Conservation (phyloP, 2,329 filamentous ascomycete genomes). For the Venturia aucupariae region DNA sequence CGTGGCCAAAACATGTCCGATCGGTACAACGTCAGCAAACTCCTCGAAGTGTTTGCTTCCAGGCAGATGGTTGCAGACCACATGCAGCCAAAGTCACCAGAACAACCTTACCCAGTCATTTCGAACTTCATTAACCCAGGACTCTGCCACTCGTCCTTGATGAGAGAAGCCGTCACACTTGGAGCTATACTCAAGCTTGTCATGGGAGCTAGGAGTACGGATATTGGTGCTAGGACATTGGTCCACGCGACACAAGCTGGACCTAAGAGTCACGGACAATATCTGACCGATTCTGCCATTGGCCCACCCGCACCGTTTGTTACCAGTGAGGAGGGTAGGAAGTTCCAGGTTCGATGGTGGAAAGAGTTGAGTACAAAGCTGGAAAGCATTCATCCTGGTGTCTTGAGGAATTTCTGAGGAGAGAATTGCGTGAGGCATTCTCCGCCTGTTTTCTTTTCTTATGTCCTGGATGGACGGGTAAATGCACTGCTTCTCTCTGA, state of each 20-base stretch:
- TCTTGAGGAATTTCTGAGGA: constrained; percentile 5
- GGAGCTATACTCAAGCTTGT: not conserved
- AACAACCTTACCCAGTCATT: constrained; percentile 14
- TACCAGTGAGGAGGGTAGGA: constrained; percentile 4
- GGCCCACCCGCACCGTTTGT: not conserved
- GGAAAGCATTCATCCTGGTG: constrained; percentile 5
- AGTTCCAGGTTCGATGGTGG: constrained; percentile 4
- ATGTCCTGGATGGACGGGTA: not conserved
- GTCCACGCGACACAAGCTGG: constrained; percentile 13
- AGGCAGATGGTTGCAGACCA: constrained; percentile 16
- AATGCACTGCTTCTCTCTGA: too few species aligned
- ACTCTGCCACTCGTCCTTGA: constrained; percentile 16
- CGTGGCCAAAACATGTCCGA: constrained; percentile 18
- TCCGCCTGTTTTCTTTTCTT: not conserved
- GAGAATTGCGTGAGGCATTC: not conserved
- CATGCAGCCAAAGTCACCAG: constrained; percentile 15
- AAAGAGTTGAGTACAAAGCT: constrained; percentile 10
- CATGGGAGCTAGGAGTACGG: constrained; percentile 13
- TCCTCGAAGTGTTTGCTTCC: constrained; percentile 21
- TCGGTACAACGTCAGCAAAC: constrained; percentile 22
- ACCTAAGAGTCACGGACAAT: constrained; percentile 13
- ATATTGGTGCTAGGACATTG: constrained; percentile 13
- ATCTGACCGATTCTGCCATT: constrained; percentile 8
- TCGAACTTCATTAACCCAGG: constrained; percentile 18
- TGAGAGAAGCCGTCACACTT: constrained; percentile 12